Base-by-base conservation (phyloP, 2,329 filamentous ascomycete species). In the Huntiella abstrusa region DNA sequence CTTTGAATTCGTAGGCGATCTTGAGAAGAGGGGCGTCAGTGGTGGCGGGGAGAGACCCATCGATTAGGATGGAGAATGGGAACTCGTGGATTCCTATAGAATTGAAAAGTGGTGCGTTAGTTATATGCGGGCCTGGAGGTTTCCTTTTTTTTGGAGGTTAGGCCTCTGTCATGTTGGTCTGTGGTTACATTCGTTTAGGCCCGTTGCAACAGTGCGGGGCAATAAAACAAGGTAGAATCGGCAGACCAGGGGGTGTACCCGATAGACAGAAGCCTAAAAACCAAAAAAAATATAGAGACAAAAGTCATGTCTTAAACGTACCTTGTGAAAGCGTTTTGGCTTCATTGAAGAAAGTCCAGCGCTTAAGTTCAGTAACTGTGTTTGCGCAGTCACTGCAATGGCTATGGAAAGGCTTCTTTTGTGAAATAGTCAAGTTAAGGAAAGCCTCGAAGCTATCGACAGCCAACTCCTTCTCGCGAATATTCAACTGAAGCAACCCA, bases 1-100 rank as follows among this genome's bases (percentile, higher is more conserved):
- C 82, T 52, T 71, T 69, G 55, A 96, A 78, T 53, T 77, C 74
- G 64, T 96, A 96, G 52, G 83, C 70, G 51, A 96, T 77, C 48
- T 70, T 70, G 13, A 80, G 73, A 42, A 95, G 64, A 5, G 73
- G 66, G 46, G 81, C 81, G 57, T 87, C 78, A 56, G 83, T 83
- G 37, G 77, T 82, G 2, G 85, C 83, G 3, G 88, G 87, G n/a
- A 94, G 71, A 56, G 88, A 73, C 15, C 91, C 91, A 1, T 78
- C 76, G 39, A 98, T 73, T 44, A 95, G 69, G 54, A 85, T 80
- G 54, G 85, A 93, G 62, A 95, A 94, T 42, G 91, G 88, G 58
- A 87, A 92, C 40, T 75, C 70, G 60, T 95, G 85, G 19, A 43
- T 63, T 50, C 80, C 78, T 62, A 57, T 54, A 43, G 62, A 62